Percentiles rank a stretch among this genome's conserved stretches.
phyloP scores from a whole-genome alignment of 148 eudicot genomes.

The Dianthus caryophyllus region DNA sequence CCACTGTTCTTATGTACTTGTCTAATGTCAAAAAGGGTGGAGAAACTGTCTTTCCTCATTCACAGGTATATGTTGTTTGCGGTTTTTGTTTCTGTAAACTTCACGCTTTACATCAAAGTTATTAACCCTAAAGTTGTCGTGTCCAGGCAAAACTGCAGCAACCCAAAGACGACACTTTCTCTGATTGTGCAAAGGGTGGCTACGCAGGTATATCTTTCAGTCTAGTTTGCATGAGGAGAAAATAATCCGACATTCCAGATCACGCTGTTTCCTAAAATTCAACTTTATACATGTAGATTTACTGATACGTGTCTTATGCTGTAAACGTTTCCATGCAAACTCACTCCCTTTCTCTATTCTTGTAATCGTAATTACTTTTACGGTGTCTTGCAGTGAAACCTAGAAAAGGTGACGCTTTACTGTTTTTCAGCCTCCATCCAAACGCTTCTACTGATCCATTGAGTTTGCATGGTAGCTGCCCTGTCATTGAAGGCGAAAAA shows the following conservation, averaged over 20 bases:
- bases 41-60: constrained; percentile 80
- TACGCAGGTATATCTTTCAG: constrained; percentile 50
- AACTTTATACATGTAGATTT: no score
- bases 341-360: no score
- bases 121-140: constrained; percentile 13
- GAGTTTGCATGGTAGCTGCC: constrained; percentile 90
- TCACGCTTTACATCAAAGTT: background rate
- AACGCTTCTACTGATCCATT: constrained; percentile 51
- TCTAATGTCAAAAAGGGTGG: constrained; percentile 78
- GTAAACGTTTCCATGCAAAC: no score
- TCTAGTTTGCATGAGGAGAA: background rate
- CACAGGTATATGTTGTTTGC: constrained; percentile 38
- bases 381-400: constrained; percentile 61
- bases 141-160: constrained; percentile 42
- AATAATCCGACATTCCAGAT: no score
- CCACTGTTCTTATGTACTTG: constrained; percentile 90
- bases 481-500: constrained; percentile 84
- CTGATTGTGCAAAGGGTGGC: constrained; percentile 75
- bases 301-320: no score
- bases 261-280: no score
- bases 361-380: background rate
- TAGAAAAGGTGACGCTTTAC: constrained; percentile 68
- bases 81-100: background rate
- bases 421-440: constrained; percentile 74
- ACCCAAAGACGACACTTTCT: constrained; percentile 59